These are phyloP conservation scores for Verticillium nonalfalfae DNA, from an alignment of 2,329 filamentous ascomycete species.

Conservation along the genomic window DNA sequence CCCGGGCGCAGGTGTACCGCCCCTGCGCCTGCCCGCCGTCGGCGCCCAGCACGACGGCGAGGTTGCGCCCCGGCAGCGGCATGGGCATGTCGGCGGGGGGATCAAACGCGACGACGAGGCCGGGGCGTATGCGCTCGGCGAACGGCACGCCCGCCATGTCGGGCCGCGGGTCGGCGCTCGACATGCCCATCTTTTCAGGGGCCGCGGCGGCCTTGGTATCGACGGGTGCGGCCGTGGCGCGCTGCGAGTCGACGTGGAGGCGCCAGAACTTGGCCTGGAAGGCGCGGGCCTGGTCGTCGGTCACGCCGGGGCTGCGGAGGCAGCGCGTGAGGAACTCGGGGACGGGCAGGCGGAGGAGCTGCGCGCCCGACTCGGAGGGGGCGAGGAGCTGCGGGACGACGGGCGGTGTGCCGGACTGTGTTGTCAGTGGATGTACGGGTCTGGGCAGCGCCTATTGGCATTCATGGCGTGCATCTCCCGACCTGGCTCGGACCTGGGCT, in stretches of 20 bases:
- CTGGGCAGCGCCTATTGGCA: too few relatives aligned
- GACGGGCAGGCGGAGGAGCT: slow-evolving; percentile 31
- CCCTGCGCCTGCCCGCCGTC: background rate
- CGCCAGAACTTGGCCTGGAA: slow-evolving; percentile 36
- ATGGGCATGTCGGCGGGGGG: slow-evolving; percentile 9
- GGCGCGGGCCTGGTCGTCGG: slow-evolving; percentile 29
- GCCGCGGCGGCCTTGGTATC: background rate
- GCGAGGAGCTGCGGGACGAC: slow-evolving; percentile 27
- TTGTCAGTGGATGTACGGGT: background rate
- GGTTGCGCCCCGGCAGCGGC: slow-evolving; percentile 14
- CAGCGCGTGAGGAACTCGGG: slow-evolving; percentile 33
- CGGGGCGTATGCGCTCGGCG: slow-evolving; percentile 30
- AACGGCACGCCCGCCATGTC: slow-evolving; percentile 21
- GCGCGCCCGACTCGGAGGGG: slow-evolving; percentile 30
- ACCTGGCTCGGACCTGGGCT: too few relatives aligned
- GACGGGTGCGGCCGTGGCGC: background rate
- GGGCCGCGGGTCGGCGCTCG: slow-evolving; percentile 22
- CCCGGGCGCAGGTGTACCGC: slow-evolving; percentile 28
- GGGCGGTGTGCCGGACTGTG: slow-evolving; percentile 30
- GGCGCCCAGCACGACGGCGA: slow-evolving; percentile 22
- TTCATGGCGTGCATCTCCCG: too few relatives aligned
- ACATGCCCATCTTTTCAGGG: slow-evolving; percentile 5
- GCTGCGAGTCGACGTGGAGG: slow-evolving; percentile 31
- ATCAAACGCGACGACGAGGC: slow-evolving; percentile 31
- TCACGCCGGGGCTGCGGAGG: slow-evolving; percentile 26